phyloP scores from a whole-genome alignment of 176 grass and related monocot genomes.

The Carex pumila region DNA sequence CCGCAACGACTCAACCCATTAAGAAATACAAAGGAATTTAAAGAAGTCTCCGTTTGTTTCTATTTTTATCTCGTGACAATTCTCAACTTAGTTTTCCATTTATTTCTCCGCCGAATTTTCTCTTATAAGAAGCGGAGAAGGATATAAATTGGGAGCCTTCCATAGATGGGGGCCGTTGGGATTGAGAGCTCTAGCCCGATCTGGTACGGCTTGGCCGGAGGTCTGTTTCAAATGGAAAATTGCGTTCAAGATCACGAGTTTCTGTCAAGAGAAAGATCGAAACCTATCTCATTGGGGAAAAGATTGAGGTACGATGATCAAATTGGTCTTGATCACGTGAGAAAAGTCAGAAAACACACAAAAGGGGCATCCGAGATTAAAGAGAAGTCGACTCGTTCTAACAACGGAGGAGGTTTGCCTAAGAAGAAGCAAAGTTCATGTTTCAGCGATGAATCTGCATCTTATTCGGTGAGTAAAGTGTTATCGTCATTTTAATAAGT shows the following conservation, averaged over 20 bases:
- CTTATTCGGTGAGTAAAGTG: not conserved
- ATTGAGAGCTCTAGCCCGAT: not conserved
- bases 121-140: not conserved
- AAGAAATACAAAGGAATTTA: not conserved
- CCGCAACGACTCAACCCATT: not conserved
- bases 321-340: not conserved
- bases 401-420: not conserved
- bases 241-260: not conserved
- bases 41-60: not conserved
- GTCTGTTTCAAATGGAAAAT: not conserved
- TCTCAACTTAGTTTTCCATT: not conserved
- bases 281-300: not conserved
- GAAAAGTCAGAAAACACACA: not conserved
- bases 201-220: not conserved
- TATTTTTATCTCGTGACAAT: not conserved
- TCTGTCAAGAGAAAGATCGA: not conserved
- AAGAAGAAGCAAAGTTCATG: too few relatives aligned
- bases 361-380: not conserved
- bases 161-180: not conserved
- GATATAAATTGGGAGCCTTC: not conserved
- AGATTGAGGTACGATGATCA: not conserved
- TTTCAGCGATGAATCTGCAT: not conserved
- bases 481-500: not conserved
- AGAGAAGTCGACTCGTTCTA: not conserved
- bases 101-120: not conserved